Evolutionary conservation across 306 rosid species (phyloP), one percentile per base, ranked within the genome.

Genomic region (Vigna reflexopilosa): DNA sequence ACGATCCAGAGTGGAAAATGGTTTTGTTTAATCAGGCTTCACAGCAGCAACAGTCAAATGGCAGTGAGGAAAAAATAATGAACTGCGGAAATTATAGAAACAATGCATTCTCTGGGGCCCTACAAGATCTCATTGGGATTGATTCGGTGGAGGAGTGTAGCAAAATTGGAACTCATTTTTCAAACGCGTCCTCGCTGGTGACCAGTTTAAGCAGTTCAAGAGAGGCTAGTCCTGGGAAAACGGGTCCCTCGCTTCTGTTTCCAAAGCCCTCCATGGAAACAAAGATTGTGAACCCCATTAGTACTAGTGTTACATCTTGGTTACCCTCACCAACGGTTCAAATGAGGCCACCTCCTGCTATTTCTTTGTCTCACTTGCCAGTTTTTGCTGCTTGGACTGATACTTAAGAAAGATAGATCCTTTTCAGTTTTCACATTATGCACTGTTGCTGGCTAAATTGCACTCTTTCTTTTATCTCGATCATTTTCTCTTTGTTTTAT

Each of bases 331-430:
- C 63, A 66, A 80, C 85, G n/a, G 59, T 89, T 19, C 92, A 88
- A 83, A 61, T 91, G 78, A 93, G 97, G 93, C 93, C 96, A 15
- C 44, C 87, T 68, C 71, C 93, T 20, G 84, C 91, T 0, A 77
- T 91, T 45, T 70, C 92, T 42, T 85, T 93, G 91, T 79, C 96
- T 75, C 97, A 93, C 57, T 79, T 90, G 83, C 98, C 97, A 22
- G 84, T 89, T 59, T 94, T 92, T 86, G 96, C 97, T 71, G 92
- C 96, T 51, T 91, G 99, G 99, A 91, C 79, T 28, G 97, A 94
- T 52, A 74, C 89, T 24, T 68, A 47, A 47, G 48, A 66, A 15
- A 48, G 24, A 71, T 36, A 22, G 0, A 30, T 61, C 17, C 2
- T 4, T n/a, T 57, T 47, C 24, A 44, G 51, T 68, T 56, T 40